phyloP scores from a whole-genome alignment of 2,329 filamentous ascomycete genomes.

The Sporothrix globosa region DNA sequence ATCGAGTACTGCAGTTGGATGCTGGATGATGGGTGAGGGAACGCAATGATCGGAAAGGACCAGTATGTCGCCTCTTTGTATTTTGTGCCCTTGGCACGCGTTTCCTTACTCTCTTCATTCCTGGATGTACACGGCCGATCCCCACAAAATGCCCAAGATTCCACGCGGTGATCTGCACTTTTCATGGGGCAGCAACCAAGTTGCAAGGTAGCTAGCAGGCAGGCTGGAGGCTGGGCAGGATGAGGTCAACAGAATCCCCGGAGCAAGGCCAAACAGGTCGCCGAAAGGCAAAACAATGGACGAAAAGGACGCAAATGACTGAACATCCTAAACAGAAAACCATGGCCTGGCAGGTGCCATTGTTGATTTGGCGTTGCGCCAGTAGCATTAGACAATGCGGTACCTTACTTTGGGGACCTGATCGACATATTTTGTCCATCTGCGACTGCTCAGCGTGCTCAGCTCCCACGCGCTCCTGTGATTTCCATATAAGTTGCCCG shows the following conservation, averaged over 20 bases:
- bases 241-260: neutral
- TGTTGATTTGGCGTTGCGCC: neutral
- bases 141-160: slow-evolving; percentile 8
- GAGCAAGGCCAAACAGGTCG: neutral
- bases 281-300: neutral
- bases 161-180: slow-evolving; percentile 25
- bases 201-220: too few species aligned
- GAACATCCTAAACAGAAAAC: too few species aligned
- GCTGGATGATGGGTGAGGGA: neutral
- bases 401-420: slow-evolving; percentile 2
- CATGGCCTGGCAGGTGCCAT: slow-evolving; percentile 13
- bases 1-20: neutral
- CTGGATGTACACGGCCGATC: neutral
- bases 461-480: neutral
- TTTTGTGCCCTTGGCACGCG: too few species aligned
- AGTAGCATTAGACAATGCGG: neutral
- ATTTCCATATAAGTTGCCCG: slow-evolving; percentile 22
- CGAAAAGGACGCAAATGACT: too few species aligned
- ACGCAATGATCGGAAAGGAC: too few species aligned
- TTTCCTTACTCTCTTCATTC: neutral
- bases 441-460: too few species aligned
- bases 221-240: neutral
- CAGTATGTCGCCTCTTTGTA: too few species aligned
- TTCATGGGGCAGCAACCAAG: too few species aligned
- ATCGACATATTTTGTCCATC: slow-evolving; percentile 3